Conservation (phyloP, 345 rosid genomes). For the Limnanthes douglasii region DNA sequence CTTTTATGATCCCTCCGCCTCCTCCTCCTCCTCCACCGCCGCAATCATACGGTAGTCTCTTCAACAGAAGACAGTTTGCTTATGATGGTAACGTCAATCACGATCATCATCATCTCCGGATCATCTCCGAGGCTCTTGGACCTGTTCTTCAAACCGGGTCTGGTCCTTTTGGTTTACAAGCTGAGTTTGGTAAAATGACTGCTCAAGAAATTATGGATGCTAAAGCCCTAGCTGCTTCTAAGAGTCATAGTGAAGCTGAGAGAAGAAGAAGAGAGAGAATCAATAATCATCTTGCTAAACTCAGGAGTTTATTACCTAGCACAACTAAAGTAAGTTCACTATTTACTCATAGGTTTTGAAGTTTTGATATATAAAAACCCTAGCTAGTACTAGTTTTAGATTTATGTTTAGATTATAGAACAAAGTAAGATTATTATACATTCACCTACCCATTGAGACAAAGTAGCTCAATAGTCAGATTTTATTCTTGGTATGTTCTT, state of each 20-base stretch:
- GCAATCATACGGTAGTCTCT: conserved; percentile 43
- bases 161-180: conserved; percentile 65
- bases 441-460: conserved; percentile 14
- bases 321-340: conserved; percentile 79
- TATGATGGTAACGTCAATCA: conserved; percentile 31
- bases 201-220: conserved; percentile 99
- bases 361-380: not conserved
- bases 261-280: conserved; percentile 92
- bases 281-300: conserved; percentile 91
- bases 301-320: conserved; percentile 87
- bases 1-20: conserved; percentile 32
- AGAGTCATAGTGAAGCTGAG: conserved; percentile 97
- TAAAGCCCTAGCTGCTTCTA: conserved; percentile 95
- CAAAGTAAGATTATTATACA: conserved; percentile 10
- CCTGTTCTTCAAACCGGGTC: conserved; percentile 42
- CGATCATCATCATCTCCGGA: conserved; percentile 46
- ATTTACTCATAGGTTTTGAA: not conserved
- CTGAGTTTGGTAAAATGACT: conserved; percentile 76
- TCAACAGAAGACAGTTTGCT: conserved; percentile 35
- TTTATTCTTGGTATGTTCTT: conserved; percentile 8
- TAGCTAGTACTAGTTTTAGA: not conserved
- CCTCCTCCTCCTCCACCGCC: conserved; percentile 25
- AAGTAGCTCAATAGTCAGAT: conserved; percentile 19
- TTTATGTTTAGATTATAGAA: not conserved
- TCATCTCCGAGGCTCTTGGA: conserved; percentile 72